Conservation (phyloP, 1,284 basidiomycete species). For the Leucoagaricus sp. region DNA sequence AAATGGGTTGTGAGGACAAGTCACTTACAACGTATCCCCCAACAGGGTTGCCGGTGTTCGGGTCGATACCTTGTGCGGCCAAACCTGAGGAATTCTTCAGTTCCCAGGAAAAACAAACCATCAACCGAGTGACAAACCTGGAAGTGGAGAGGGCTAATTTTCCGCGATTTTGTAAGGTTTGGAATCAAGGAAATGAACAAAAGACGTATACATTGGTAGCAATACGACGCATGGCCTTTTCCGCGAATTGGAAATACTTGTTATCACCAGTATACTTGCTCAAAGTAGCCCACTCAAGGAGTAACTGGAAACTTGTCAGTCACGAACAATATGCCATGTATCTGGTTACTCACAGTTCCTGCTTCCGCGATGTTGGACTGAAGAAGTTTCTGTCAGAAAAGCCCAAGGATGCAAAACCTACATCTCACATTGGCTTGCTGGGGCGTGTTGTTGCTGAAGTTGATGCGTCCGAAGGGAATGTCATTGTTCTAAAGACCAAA, state of each 20-base stretch:
- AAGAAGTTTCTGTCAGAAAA: conserved; percentile 44
- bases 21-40: conserved; percentile 66
- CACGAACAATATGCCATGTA: neutral
- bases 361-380: conserved; percentile 68
- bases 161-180: conserved; percentile 15
- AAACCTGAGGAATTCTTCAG: conserved; percentile 37
- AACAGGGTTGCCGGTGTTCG: conserved; percentile 49
- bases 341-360: conserved; percentile 55
- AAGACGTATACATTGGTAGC: conserved; percentile 39
- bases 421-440: conserved; percentile 39
- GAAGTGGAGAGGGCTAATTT: conserved; percentile 45
- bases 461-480: conserved; percentile 52
- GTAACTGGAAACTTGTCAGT: conserved; percentile 37
- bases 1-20: too few relatives aligned
- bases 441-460: conserved; percentile 53
- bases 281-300: conserved; percentile 41
- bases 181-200: conserved; percentile 2
- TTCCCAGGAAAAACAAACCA: neutral
- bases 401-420: neutral
- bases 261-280: conserved; percentile 58
- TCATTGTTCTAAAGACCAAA: conserved; percentile 38
- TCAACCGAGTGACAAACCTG: conserved; percentile 25
- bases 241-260: conserved; percentile 55
- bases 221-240: conserved; percentile 51
- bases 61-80: conserved; percentile 61